A percentile compares a stretch with the other conserved stretches of the same genome.
phyloP scores from a whole-genome alignment of 2,329 filamentous ascomycete genomes.

The Stachybotrys elegans region DNA sequence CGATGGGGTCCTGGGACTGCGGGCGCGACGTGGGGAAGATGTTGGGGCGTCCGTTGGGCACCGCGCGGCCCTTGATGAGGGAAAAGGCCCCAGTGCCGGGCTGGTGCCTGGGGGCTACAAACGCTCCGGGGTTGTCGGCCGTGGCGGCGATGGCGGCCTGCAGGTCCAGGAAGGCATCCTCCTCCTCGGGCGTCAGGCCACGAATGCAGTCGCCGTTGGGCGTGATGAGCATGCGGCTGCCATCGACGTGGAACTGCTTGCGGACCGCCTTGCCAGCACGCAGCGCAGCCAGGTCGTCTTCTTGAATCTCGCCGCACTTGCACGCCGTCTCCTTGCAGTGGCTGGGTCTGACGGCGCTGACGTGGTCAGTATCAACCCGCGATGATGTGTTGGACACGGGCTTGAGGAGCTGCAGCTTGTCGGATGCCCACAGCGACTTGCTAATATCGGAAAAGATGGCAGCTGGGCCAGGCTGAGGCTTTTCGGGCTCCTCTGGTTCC shows the following conservation, averaged over 20 bases:
- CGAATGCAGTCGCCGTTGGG: slow-evolving; percentile 73
- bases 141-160: slow-evolving; percentile 53
- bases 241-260: slow-evolving; percentile 54
- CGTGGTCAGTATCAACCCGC: slow-evolving; percentile 18
- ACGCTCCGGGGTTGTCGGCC: slow-evolving; percentile 49
- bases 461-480: slow-evolving; percentile 23
- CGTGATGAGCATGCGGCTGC: slow-evolving; percentile 65
- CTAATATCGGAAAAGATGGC: slow-evolving; percentile 31
- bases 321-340: slow-evolving; percentile 32
- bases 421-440: slow-evolving; percentile 24
- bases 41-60: slow-evolving; percentile 57
- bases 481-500: slow-evolving; percentile 18
- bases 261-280: slow-evolving; percentile 54
- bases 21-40: slow-evolving; percentile 51
- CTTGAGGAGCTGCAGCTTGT: slow-evolving; percentile 31
- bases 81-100: slow-evolving; percentile 51
- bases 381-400: slow-evolving; percentile 24
- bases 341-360: slow-evolving; percentile 16
- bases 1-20: slow-evolving; percentile 51
- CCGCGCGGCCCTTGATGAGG: slow-evolving; percentile 59
- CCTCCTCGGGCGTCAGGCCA: slow-evolving; percentile 63
- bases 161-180: slow-evolving; percentile 64
- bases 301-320: slow-evolving; percentile 34
- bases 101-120: slow-evolving; percentile 51
- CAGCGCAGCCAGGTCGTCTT: slow-evolving; percentile 49